Evolutionary conservation across 129 eudicot genomes (phyloP).

Genomic region (Lactuca sativa): DNA sequence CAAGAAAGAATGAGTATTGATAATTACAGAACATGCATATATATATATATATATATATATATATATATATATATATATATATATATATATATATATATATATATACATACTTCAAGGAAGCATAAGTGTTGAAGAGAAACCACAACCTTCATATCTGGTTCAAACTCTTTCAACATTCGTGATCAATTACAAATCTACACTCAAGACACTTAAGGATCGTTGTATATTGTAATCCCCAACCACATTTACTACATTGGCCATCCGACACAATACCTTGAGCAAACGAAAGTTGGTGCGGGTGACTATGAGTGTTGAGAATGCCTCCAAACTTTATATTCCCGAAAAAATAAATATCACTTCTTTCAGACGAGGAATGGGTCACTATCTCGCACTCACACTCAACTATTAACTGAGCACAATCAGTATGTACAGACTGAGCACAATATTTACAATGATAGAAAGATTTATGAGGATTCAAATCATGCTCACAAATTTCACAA

Average conservation of each 20-base stretch:
- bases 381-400: not conserved
- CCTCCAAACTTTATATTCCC: not conserved
- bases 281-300: not conserved
- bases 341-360: too few species aligned
- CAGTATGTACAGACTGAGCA: too few species aligned
- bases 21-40: too few species aligned
- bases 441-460: constrained; percentile 11
- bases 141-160: too few species aligned
- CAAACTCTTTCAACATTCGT: not conserved
- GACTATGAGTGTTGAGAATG: not conserved
- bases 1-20: too few species aligned
- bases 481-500: not conserved
- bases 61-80: too few species aligned
- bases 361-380: not conserved
- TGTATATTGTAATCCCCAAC: not conserved
- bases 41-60: too few species aligned
- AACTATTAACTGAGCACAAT: not conserved
- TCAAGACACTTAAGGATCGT: not conserved
- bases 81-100: too few species aligned
- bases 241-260: not conserved
- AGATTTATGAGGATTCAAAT: not conserved
- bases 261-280: not conserved
- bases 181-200: not conserved
- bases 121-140: too few species aligned
- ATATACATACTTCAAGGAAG: too few species aligned